Evolutionary conservation across 257 asterid species (phyloP), one percentile per base, ranked within the genome.

Genomic region (Ophiorrhiza pumila): DNA sequence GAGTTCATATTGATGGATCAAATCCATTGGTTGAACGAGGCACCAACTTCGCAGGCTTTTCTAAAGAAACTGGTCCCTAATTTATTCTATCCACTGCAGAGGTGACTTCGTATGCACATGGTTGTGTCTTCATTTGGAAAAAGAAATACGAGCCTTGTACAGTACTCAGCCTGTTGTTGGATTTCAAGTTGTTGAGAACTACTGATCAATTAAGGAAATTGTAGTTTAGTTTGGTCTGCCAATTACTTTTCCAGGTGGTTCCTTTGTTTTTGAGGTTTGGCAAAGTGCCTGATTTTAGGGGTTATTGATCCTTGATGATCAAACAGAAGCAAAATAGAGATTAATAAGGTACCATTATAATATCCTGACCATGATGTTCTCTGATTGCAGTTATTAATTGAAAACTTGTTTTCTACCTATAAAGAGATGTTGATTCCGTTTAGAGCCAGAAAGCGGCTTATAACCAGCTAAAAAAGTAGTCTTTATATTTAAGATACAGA

Each of bases 1-100:
- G 92, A 77, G 55, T 88, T 69, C 79, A 84, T 65, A 75, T 79
- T 69, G 86, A 80, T 76, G 85, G 81, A 69, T 77, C 80, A 47
- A 81, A 87, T 73, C 83, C 80, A 61, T 77, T 41, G 31, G 76
- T 57, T 78, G 76, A 79, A 83, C 82, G 80, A 81, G 85, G 71
- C 69, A 65, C 79, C 72, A 59, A 71, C 76, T 17, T 46, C 59
- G 47, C 81, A 47, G 34, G 75, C 63, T 56, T 71, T 74, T 39
- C 31, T 23, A 25, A 75, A 62, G 63, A 22, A 45, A 64, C 17
- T 29, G 77, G 79, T 73, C 71, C 75, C 68, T n/a, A 50, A 35
- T 52, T 47, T 22, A 71, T 56, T 65, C 23, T 53, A 71, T 71
- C 32, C 46, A 47, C 37, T 50, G 34, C 63, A 29, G 67, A 56